Base-by-base conservation (phyloP, 2,329 filamentous ascomycete species). In the Alternaria panax region DNA sequence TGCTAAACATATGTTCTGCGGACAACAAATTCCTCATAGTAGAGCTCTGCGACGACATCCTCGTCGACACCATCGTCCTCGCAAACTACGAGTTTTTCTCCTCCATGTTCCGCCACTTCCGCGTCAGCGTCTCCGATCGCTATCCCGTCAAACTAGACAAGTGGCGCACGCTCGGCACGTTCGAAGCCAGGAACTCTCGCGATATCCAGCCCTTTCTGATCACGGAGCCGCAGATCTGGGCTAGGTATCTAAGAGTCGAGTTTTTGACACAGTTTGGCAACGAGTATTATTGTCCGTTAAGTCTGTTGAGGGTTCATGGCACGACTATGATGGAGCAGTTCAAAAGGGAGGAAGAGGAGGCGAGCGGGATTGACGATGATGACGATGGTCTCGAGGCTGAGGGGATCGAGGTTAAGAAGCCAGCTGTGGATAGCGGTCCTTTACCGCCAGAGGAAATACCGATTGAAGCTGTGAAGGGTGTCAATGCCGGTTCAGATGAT, bases 81-180 rank as follows among this genome's bases (percentile, higher is more conserved):
- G 95, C 94, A 62, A 99, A 99, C 76, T 99, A 96, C 71, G 95
- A 99, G 78, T 99, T 99, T 82, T 99, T 99, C 82, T 97, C 93
- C 55, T 97, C 93, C 75, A 97, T 96, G 86, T 91, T 98, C 69
- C 90, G 93, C 53, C 91, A 89, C 47, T 97, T 99, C 77, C 87
- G 91, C 51, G 88, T 98, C 67, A 96, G 92, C 75, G 94, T 97
- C 47, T 96, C 93, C 58, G 95, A 98, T 80, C 88, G 92, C 57
- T 98, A 97, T 78, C 95, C 95, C 0, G 91, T 95, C 54, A 98
- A 97, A 78, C 79, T 87, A 56, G 93, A 97, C 50, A 92, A 95
- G 68, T 99, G 95, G 95, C 92, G 90, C 66, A 88, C 92, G 42
- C 78, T 98, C 45, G 95, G 93, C 7, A 90, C 88, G 0, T 98